These are phyloP conservation scores for Coniochaeta hoffmannii DNA, from an alignment of 2,329 filamentous ascomycete species.

Conservation along the genomic window DNA sequence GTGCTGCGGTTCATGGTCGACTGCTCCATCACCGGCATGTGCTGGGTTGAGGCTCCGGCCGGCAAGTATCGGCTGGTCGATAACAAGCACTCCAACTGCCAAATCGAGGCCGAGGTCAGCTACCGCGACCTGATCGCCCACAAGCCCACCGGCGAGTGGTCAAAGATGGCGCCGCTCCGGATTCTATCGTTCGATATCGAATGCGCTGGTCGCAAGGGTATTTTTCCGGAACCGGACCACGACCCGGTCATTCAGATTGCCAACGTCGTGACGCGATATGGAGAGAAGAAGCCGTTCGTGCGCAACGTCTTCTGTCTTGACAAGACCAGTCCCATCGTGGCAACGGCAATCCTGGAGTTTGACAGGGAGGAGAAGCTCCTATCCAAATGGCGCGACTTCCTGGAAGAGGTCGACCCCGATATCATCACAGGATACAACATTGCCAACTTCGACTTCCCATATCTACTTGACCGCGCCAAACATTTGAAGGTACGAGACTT, in stretches of 20 bases:
- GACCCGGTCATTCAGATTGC: conserved; percentile 98
- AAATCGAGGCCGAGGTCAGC: conserved; percentile 84
- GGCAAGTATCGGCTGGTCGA: conserved; percentile 11
- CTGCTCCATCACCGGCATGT: conserved; percentile 90
- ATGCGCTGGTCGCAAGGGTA: conserved; percentile 92
- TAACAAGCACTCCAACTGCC: conserved; percentile 76
- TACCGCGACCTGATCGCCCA: conserved; percentile 82
- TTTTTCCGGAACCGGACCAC: conserved; percentile 87
- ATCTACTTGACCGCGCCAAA: conserved; percentile 80
- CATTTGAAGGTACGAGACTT: conserved; percentile 76
- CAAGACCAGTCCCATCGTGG: conserved; percentile 86
- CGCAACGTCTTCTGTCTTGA: conserved; percentile 95
- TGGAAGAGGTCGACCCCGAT: conserved; percentile 87
- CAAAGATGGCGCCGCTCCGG: conserved; percentile 91
- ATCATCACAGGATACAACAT: conserved; percentile 99
- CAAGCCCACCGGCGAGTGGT: conserved; percentile 86
- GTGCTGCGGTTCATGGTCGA: conserved; percentile 97
- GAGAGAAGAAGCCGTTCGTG: conserved; percentile 92
- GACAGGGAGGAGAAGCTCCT: conserved; percentile 81
- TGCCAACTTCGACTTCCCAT: conserved; percentile 96
- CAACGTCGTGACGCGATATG: conserved; percentile 88
- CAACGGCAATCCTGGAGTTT: conserved; percentile 85
- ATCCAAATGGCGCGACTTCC: conserved; percentile 83
- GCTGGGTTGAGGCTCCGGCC: conserved; percentile 79
- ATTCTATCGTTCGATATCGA: conserved; percentile 98